A percentile compares a stretch with the other conserved stretches of the same genome.
phyloP scores from a whole-genome alignment of 495 filamentous ascomycete species.

The Pseudevernia furfuracea region DNA sequence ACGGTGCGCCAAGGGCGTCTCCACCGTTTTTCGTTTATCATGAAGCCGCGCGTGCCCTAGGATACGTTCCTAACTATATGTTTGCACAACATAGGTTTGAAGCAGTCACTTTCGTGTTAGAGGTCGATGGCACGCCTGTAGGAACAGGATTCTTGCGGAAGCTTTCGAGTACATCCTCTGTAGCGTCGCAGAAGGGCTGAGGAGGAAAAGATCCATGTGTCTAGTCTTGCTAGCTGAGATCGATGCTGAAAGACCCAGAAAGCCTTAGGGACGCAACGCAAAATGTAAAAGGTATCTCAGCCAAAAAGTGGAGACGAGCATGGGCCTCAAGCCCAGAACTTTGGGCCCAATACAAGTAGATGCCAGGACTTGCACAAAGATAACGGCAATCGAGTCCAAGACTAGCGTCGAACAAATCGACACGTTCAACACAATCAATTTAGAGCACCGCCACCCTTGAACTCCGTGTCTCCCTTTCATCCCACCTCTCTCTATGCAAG shows the following conservation, averaged over 20 bases:
- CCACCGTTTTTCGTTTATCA: conserved; percentile 5
- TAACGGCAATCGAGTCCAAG: too few relatives aligned
- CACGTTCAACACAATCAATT: neutral
- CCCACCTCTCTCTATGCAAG: neutral
- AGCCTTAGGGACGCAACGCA: neutral
- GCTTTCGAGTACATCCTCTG: neutral
- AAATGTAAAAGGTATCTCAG: neutral
- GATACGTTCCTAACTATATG: conserved; percentile 1
- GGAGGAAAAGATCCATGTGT: neutral
- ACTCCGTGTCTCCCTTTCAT: neutral
- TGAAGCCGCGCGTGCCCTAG: neutral
- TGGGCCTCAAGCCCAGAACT: too few relatives aligned
- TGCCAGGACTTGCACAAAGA: too few relatives aligned
- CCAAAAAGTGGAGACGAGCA: too few relatives aligned
- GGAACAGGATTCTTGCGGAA: conserved; percentile 5
- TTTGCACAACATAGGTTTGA: neutral
- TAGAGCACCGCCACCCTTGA: neutral
- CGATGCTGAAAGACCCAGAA: neutral
- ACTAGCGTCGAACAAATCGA: neutral
- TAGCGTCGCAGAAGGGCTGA: neutral
- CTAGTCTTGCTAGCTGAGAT: neutral
- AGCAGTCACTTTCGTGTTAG: neutral
- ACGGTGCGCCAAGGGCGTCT: neutral
- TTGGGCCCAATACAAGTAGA: too few relatives aligned
- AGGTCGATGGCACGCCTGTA: neutral